A percentile compares a stretch with the other conserved stretches of the same genome.
Conservation (phyloP, 352 stramenopile genomes). For the Phytophthora kernoviae region DNA sequence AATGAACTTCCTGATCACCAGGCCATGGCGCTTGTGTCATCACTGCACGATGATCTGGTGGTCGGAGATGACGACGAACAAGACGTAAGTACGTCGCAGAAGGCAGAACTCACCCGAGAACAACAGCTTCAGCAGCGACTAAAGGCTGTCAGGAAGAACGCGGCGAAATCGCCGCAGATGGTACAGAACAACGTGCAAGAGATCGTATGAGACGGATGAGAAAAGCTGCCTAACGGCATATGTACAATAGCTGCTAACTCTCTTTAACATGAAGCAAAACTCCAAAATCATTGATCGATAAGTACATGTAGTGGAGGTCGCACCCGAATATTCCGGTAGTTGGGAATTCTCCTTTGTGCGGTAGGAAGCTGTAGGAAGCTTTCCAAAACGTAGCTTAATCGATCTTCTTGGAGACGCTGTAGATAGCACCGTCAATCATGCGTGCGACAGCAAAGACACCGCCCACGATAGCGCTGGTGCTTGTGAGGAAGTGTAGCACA, state of each 20-base stretch:
- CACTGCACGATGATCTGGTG: slow-evolving; percentile 60
- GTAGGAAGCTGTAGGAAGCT: too few relatives aligned
- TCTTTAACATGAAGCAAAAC: slow-evolving; percentile 27
- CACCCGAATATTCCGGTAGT: not conserved
- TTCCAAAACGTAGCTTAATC: slow-evolving; percentile 63
- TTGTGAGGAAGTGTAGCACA: slow-evolving; percentile 87
- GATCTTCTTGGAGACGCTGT: slow-evolving; percentile 90
- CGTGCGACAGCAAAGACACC: slow-evolving; percentile 86
- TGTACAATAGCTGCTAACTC: slow-evolving; percentile 33
- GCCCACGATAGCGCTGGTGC: slow-evolving; percentile 86
- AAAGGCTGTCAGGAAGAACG: slow-evolving; percentile 34
- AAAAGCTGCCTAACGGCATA: slow-evolving; percentile 18
- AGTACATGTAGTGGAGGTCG: slow-evolving; percentile 10
- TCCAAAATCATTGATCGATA: slow-evolving; percentile 22
- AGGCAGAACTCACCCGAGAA: slow-evolving; percentile 19
- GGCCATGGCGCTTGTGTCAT: slow-evolving; percentile 48
- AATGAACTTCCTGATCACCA: slow-evolving; percentile 60
- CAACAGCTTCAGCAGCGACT: slow-evolving; percentile 37
- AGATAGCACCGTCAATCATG: slow-evolving; percentile 88
- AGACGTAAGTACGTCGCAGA: slow-evolving; percentile 8
- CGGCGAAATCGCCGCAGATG: not conserved
- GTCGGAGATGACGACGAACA: slow-evolving; percentile 26
- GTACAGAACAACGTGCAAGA: slow-evolving; percentile 22
- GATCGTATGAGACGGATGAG: slow-evolving; percentile 26
- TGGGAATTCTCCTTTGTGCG: too few relatives aligned